These are phyloP conservation scores for Psilocybe mexicana DNA, from an alignment of 1,284 basidiomycete species.

Conservation along the genomic window DNA sequence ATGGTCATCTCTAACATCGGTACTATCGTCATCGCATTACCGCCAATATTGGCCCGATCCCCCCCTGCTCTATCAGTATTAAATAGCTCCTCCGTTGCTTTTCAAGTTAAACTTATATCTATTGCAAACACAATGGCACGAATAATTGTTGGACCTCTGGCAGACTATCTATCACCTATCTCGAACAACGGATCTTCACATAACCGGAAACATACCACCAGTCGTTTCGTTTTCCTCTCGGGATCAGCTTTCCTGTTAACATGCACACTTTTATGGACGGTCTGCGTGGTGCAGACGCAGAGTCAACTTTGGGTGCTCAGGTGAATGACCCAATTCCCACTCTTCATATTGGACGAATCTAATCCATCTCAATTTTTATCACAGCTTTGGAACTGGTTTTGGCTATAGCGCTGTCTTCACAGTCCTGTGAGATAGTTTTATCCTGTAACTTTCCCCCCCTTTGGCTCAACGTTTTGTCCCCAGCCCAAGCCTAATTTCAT, in stretches of 20 bases:
- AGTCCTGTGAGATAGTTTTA: constrained; percentile 51
- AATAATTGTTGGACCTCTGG: constrained; percentile 66
- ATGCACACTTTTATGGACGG: constrained; percentile 55
- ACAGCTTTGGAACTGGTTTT: constrained; percentile 60
- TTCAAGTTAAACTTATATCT: constrained; percentile 71
- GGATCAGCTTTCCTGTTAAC: constrained; percentile 48
- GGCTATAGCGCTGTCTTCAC: constrained; percentile 72
- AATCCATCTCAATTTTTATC: constrained; percentile 1
- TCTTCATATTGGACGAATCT: not conserved
- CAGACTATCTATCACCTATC: constrained; percentile 68
- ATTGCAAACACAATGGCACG: constrained; percentile 70
- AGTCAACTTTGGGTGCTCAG: constrained; percentile 62
- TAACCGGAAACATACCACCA: constrained; percentile 54
- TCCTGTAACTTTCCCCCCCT: not conserved
- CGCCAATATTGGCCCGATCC: constrained; percentile 28
- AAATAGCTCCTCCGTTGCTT: constrained; percentile 39
- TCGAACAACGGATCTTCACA: constrained; percentile 37
- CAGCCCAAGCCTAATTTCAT: constrained; percentile 68
- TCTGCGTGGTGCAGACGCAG: constrained; percentile 46
- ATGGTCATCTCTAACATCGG: constrained; percentile 83
- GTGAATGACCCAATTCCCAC: constrained; percentile 32
- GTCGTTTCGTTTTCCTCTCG: constrained; percentile 59
- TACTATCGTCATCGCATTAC: constrained; percentile 68
- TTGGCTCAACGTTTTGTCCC: not conserved
- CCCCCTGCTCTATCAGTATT: constrained; percentile 25